Conservation (phyloP, 352 stramenopile species). For the Pythium periplocum region DNA sequence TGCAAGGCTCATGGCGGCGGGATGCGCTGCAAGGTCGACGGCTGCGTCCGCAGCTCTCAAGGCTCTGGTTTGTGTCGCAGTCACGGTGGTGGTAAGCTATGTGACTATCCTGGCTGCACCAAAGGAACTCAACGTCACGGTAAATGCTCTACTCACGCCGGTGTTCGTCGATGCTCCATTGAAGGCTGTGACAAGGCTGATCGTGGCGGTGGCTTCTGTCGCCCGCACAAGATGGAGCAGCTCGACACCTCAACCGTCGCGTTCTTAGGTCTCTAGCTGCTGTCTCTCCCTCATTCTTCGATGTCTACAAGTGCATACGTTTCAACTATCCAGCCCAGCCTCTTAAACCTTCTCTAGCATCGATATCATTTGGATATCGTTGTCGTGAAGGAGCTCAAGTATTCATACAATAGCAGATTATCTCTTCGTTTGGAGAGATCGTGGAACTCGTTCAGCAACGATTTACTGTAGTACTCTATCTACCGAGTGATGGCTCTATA, state of each 20-base stretch:
- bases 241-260: not conserved
- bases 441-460: too few relatives aligned
- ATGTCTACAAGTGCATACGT: too few relatives aligned
- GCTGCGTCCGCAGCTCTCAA: slow-evolving; percentile 34
- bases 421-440: too few relatives aligned
- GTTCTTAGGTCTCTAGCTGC: too few relatives aligned
- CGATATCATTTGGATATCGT: too few relatives aligned
- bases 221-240: slow-evolving; percentile 27
- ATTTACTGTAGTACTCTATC: too few relatives aligned
- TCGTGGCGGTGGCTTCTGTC: slow-evolving; percentile 44
- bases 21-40: slow-evolving; percentile 34
- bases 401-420: too few relatives aligned
- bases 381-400: too few relatives aligned
- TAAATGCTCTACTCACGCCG: slow-evolving; percentile 46
- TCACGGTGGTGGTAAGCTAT: slow-evolving; percentile 50
- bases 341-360: too few relatives aligned
- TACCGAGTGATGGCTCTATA: too few relatives aligned
- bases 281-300: too few relatives aligned
- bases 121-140: slow-evolving; percentile 45
- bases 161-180: slow-evolving; percentile 27
- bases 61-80: slow-evolving; percentile 41
- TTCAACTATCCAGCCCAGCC: too few relatives aligned
- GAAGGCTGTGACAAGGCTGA: slow-evolving; percentile 35
- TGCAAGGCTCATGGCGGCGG: slow-evolving; percentile 48
- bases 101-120: slow-evolving; percentile 37